Evolutionary conservation across 371 early-diverging fungal species (phyloP), one percentile per base, ranked within the genome.

Genomic region (Mortierella sp.): DNA sequence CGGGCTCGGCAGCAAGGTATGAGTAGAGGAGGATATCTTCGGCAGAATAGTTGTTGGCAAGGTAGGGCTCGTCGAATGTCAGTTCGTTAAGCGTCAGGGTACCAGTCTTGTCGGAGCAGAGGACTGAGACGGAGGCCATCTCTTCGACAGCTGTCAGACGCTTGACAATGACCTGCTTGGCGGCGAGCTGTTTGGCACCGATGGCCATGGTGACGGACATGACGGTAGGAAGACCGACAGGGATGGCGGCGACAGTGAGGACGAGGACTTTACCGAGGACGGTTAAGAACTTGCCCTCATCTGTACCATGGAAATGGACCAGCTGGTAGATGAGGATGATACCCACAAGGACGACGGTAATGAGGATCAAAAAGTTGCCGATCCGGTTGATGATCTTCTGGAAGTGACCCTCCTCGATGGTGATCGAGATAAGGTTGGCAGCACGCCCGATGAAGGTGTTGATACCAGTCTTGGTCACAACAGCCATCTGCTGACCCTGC

Each of bases 81-180:
- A 98, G 93, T 90, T 97, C 94, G 91, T 97, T 97, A 21, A 95
- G 89, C 14, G 99, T 99, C 56, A 99, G 90, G 21, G 99, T 99
- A 70, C 99, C 99, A 5, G 99, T 99, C 88, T 96, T 99, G 89
- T 99, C 99, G 10, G 97, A 97, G 89, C 98, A 98, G 11, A 99
- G 93, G 43, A 97, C 95, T 4, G 96, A 96, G 11, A 97, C 97
- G 0, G 98, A 97, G 1, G 98, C 98, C 79, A 99, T 90, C 79
- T 97, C 98, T 90, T 99, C 99, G 32, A 98, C 97, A 46, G 97
- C 97, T 4, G 98, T 95, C 51, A 99, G 91, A 65, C 97, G 95
- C 90, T 98, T 98, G 70, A 99, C 96, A 87, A 99, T 97, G 70
- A 98, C 99, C 89, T 97, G 89, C 85, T 97, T 96, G 71, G 93